phyloP scores from a whole-genome alignment of 2,329 filamentous ascomycete genomes.

The Trichoderma citrinoviride region DNA sequence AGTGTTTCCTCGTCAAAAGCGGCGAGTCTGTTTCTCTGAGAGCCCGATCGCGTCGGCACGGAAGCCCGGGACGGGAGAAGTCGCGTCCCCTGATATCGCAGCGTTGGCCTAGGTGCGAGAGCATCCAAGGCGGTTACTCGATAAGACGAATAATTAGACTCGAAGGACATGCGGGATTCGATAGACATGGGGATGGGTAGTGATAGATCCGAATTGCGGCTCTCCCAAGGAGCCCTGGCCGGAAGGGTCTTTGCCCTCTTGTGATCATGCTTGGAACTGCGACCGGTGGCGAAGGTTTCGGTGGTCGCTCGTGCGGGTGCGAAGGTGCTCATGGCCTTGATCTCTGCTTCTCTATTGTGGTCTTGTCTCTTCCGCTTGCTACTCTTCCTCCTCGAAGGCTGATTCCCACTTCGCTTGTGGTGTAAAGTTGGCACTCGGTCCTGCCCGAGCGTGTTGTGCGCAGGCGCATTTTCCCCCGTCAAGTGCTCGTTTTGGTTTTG shows the following conservation, averaged over 20 bases:
- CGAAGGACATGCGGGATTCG: slow-evolving; percentile 71
- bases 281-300: slow-evolving; percentile 60
- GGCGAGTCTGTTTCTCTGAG: slow-evolving; percentile 51
- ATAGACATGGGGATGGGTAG: slow-evolving; percentile 72
- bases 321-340: slow-evolving; percentile 75
- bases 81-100: slow-evolving; percentile 69
- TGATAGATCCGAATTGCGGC: slow-evolving; percentile 69
- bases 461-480: slow-evolving; percentile 23
- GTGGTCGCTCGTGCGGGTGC: slow-evolving; percentile 63
- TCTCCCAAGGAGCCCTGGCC: slow-evolving; percentile 53
- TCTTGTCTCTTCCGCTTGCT: slow-evolving; percentile 77
- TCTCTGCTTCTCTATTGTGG: slow-evolving; percentile 78
- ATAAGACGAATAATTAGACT: slow-evolving; percentile 70
- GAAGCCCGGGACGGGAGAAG: slow-evolving; percentile 48
- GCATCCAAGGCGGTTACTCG: slow-evolving; percentile 76
- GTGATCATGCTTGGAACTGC: slow-evolving; percentile 56
- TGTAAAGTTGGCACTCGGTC: slow-evolving; percentile 51
- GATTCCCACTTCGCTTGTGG: slow-evolving; percentile 57
- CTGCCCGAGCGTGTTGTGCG: slow-evolving; percentile 28
- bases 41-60: slow-evolving; percentile 48
- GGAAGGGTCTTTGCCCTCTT: slow-evolving; percentile 60
- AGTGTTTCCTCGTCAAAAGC: slow-evolving; percentile 61
- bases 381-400: slow-evolving; percentile 65
- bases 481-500: slow-evolving; percentile 12
- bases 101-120: slow-evolving; percentile 80